phyloP scores from a whole-genome alignment of 2,329 filamentous ascomycete species.

The Rhynchosporium secalis region DNA sequence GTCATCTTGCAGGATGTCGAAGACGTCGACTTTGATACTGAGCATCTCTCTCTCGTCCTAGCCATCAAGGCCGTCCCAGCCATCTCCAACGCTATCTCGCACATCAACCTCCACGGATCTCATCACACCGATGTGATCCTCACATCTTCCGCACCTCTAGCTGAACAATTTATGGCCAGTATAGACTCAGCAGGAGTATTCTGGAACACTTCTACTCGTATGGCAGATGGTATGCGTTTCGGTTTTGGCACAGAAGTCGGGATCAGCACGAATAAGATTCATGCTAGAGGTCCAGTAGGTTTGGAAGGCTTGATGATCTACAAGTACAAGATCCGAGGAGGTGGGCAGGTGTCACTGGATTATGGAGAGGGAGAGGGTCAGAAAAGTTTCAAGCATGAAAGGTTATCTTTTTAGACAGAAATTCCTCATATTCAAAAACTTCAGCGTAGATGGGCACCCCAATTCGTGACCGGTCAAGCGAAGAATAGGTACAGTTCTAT shows the following conservation, averaged over 20 bases:
- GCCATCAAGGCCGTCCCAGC: constrained; percentile 77
- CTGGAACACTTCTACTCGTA: constrained; percentile 93
- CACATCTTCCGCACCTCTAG: constrained; percentile 65
- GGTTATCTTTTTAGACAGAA: constrained; percentile 32
- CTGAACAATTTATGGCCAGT: constrained; percentile 79
- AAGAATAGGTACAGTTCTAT: no score
- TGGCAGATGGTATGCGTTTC: constrained; percentile 95
- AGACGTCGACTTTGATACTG: constrained; percentile 77
- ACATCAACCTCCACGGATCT: constrained; percentile 91
- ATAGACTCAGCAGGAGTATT: constrained; percentile 92
- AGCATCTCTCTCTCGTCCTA: constrained; percentile 82
- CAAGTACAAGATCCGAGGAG: constrained; percentile 87
- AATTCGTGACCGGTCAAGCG: no score
- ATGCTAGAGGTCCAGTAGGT: constrained; percentile 88
- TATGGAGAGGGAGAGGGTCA: constrained; percentile 68
- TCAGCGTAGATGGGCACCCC: no score
- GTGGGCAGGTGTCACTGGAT: constrained; percentile 76
- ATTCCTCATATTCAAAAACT: no score
- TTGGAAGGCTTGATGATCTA: constrained; percentile 95
- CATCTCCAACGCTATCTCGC: constrained; percentile 71
- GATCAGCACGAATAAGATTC: constrained; percentile 98
- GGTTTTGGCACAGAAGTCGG: constrained; percentile 98
- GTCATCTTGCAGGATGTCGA: constrained; percentile 62
- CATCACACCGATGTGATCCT: constrained; percentile 94
- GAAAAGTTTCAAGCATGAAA: constrained; percentile 60